Base-by-base conservation (phyloP, 164 flowering plant species). In the Berberis vulgaris region DNA sequence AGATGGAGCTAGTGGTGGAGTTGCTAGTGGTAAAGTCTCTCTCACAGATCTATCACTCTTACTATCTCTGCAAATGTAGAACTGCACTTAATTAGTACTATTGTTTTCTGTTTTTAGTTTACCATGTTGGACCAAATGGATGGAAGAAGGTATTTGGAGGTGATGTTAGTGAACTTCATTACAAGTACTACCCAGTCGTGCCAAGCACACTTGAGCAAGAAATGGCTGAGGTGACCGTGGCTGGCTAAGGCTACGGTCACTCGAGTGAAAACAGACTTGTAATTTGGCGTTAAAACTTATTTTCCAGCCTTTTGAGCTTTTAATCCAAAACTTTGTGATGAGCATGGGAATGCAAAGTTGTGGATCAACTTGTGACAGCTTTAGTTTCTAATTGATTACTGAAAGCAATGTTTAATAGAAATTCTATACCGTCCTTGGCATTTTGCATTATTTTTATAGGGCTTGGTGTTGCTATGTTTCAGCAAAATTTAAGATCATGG, bases 1-100 rank as follows among this genome's bases (percentile, higher is more conserved):
- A 46, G 98, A 93, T 81, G 98, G 87, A 65, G 97, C 97, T 54
- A 93, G 98, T 79, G 98, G 98, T 78, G 98, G 99, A 62, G 96
- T 88, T 73, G 90, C 86, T 52, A 89, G 97, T 64, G 94, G 94
- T 89, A 81, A 42, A 26, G 2, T 26, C 26, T 26, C 26, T 26
- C 26, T 26, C 26, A 26, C 26, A 26, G 26, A 26, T 61, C 73
- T 69, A 61, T 70, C 70, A 44, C 49, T 62, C 46, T 39, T 68
- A 59, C 42, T 49, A 45, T 60, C 9, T 8, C 38, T 8, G 44
- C 60, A 26, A 26, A 40, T 38, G 1, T 1, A 26, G 43, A 40
- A 12, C 45, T 60, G 43, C 46, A 42, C 45, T 69, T 40, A 53
- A 45, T 12, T 62, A 62, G 13, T n/a, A 72, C 9, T 64, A 49